Percentiles rank a stretch among this genome's conserved stretches.
Evolutionary conservation across 768 basidiomycete species (phyloP).

Genomic region (Tylopilus sp.): DNA sequence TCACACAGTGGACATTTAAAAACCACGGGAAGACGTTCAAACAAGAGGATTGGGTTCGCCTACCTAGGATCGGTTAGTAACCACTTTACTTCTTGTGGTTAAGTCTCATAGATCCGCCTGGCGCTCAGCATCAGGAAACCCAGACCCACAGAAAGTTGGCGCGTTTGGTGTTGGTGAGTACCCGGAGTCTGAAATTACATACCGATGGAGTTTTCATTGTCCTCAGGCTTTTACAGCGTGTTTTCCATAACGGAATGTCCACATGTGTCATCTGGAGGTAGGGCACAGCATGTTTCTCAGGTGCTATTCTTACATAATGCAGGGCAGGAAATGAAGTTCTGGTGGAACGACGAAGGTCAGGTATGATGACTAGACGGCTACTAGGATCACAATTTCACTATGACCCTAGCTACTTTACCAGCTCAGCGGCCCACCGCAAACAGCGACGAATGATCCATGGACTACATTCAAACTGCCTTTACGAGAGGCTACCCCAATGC

Average conservation of each 20-base stretch:
- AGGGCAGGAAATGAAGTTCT: neutral
- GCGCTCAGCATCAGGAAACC: neutral
- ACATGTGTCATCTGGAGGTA: slow-evolving; percentile 72
- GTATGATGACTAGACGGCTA: neutral
- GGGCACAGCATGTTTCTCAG: neutral
- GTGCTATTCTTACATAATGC: neutral
- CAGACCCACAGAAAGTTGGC: neutral
- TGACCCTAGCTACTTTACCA: neutral
- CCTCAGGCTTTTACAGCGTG: slow-evolving; percentile 67
- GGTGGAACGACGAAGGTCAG: neutral
- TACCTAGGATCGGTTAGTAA: neutral
- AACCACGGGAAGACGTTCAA: neutral
- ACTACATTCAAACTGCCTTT: slow-evolving; percentile 85
- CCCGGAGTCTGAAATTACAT: too few relatives aligned
- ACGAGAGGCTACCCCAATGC: slow-evolving; percentile 71
- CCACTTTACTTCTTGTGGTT: neutral
- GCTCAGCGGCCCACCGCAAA: neutral
- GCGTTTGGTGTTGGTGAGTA: slow-evolving; percentile 4
- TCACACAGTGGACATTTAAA: slow-evolving; percentile 1
- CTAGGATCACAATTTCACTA: neutral
- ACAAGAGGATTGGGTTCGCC: neutral
- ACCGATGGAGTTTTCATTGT: neutral
- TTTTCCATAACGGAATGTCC: slow-evolving; percentile 81
- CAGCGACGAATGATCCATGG: slow-evolving; percentile 43
- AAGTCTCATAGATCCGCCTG: neutral